These are phyloP conservation scores for Rhizophagus prolifer DNA, from an alignment of 192 early-diverging fungal genomes.

Conservation along the genomic window DNA sequence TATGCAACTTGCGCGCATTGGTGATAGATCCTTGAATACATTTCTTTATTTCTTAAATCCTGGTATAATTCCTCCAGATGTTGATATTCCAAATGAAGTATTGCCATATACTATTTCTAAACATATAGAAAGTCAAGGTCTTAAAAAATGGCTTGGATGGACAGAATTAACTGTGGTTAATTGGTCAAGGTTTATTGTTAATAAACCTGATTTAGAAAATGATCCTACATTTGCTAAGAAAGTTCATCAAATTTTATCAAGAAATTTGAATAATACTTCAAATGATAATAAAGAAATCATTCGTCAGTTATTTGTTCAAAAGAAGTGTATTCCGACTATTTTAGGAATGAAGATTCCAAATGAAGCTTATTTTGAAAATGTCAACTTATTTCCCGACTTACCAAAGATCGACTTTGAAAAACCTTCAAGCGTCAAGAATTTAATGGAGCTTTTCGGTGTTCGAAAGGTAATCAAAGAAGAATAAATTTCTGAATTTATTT, in stretches of 20 bases:
- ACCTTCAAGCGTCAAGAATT: constrained; percentile 40
- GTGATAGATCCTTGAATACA: constrained; percentile 46
- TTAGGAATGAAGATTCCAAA: constrained; percentile 63
- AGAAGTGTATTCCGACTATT: constrained; percentile 70
- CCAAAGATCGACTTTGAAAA: constrained; percentile 66
- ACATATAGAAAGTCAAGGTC: neutral
- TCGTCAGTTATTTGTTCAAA: constrained; percentile 35
- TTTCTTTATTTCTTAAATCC: constrained; percentile 62
- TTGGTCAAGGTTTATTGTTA: constrained; percentile 14
- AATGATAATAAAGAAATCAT: constrained; percentile 35
- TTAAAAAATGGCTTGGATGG: constrained; percentile 12
- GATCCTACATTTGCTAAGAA: constrained; percentile 66
- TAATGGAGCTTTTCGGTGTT: constrained; percentile 73
- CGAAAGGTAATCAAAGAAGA: constrained; percentile 53
- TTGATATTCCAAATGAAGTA: neutral
- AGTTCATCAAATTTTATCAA: constrained; percentile 57
- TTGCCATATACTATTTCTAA: constrained; percentile 21
- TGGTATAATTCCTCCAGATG: neutral
- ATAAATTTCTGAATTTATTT: neutral
- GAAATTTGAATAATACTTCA: constrained; percentile 43
- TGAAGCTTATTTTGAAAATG: constrained; percentile 77
- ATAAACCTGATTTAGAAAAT: constrained; percentile 21
- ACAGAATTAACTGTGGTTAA: neutral
- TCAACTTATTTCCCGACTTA: constrained; percentile 81
- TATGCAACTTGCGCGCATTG: neutral